A percentile compares a stretch with the other conserved stretches of the same genome.
Conservation (phyloP, 371 early-diverging fungal genomes). For the Parasitella parasitica region DNA sequence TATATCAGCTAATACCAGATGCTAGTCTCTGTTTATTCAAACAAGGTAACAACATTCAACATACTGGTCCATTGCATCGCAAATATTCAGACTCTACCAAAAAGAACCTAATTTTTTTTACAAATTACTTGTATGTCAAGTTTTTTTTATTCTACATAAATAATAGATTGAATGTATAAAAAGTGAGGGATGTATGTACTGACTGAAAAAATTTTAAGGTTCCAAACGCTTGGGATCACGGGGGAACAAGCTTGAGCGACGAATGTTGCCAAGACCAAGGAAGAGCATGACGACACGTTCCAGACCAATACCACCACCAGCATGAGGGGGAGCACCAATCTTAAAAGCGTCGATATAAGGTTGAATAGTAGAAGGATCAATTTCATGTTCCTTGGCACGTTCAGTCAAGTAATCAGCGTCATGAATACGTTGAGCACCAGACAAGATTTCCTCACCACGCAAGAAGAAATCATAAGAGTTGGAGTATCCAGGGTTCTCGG, state of each 20-base stretch:
- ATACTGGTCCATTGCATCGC: too few species aligned
- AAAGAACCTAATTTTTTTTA: too few species aligned
- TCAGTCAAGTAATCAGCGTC: constrained; percentile 84
- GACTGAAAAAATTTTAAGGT: constrained; percentile 65
- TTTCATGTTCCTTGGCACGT: constrained; percentile 81
- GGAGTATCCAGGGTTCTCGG: constrained; percentile 83
- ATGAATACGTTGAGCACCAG: constrained; percentile 99
- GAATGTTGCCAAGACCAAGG: constrained; percentile 96
- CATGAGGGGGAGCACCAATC: constrained; percentile 99
- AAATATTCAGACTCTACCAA: too few species aligned
- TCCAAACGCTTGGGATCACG: constrained; percentile 97
- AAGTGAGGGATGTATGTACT: not conserved
- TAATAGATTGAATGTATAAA: not conserved
- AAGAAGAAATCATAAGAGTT: constrained; percentile 99
- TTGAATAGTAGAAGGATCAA: constrained; percentile 86
- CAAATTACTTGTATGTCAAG: not conserved
- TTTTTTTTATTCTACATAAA: not conserved
- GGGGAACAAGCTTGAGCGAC: constrained; percentile 97
- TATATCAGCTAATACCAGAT: too few species aligned
- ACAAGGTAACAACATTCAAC: too few species aligned
- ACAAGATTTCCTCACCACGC: constrained; percentile 99
- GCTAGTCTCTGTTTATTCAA: too few species aligned
- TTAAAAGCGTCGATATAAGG: constrained; percentile 98
- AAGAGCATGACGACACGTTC: constrained; percentile 99
- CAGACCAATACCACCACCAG: constrained; percentile 98